Base-by-base conservation (phyloP, 345 rosid species). In the Hibiscus trionum region DNA sequence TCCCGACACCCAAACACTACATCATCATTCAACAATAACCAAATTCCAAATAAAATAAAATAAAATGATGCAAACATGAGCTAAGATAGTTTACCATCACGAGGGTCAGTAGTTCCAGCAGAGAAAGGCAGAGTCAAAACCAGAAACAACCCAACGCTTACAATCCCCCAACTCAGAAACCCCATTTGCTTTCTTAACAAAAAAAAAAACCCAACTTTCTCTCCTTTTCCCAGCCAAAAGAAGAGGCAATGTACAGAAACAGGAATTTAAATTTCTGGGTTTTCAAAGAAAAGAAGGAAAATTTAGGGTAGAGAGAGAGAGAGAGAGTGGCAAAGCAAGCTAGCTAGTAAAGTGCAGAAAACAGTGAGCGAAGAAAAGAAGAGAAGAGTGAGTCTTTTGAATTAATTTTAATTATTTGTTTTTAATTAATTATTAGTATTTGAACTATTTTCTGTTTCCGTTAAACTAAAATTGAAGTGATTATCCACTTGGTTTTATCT, bases 21-120 rank as follows among this genome's bases (percentile, higher is more conserved):
- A 71, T 19, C 50, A 68, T 65, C 58, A 19, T 4, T 10, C 4
- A 69, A 27, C 44, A 60, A 16, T 7, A 75, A 62, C 59, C 27
- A 60, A 42, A 50, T 17, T 17, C 29, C 59, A 14, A 7, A 21
- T 21, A 60, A 60, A 66, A 37, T 58, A 15, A 66, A 19, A n/a
- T 61, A 57, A 58, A 53, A 4, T 61, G 24, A 59, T 16, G 47
- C 14, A 33, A 61, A 47, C 3, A 47, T 14, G 46, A 74, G 63
- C 33, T 17, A 74, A 68, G 78, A 72, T 21, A 47, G 42, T 44
- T 46, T 82, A 91, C 97, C 92, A 75, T 91, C 97, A 67, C 86
- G 82, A 77, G 73, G 86, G 77, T 87, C 89, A 57, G 93, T 87
- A 11, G 31, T 12, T 53, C 85, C 87, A 77, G 77, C 49, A 11